Percentiles rank a stretch among this genome's conserved stretches.
phyloP scores from a whole-genome alignment of 1,284 basidiomycete species.

The Stereum hirsutum region DNA sequence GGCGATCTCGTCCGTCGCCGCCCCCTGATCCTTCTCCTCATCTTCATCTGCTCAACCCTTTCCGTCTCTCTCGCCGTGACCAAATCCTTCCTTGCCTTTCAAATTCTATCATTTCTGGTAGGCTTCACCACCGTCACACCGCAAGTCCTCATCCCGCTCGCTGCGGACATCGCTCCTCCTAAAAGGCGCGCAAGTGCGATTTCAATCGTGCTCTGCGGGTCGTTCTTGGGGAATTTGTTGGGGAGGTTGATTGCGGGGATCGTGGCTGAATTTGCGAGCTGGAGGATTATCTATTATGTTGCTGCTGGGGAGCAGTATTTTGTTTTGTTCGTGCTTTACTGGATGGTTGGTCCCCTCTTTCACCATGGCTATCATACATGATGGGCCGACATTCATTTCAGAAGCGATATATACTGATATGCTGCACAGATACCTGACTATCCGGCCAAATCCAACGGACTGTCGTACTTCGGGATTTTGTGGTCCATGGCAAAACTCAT shows the following conservation, averaged over 20 bases:
- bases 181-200: conserved; percentile 37
- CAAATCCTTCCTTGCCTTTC: conserved; percentile 29
- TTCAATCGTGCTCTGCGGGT: conserved; percentile 38
- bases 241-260: conserved; percentile 40
- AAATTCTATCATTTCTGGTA: conserved; percentile 36
- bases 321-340: conserved; percentile 27
- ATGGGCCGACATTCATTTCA: too few relatives aligned
- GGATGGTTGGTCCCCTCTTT: conserved; percentile 28
- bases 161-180: conserved; percentile 43
- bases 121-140: conserved; percentile 33
- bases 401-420: too few relatives aligned
- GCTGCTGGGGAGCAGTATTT: conserved; percentile 29
- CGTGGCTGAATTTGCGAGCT: conserved; percentile 34
- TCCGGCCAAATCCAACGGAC: conserved; percentile 30
- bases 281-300: conserved; percentile 39
- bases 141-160: conserved; percentile 39
- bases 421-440: too few relatives aligned
- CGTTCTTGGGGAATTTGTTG: conserved; percentile 39
- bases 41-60: conserved; percentile 27
- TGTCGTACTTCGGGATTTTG: conserved; percentile 35
- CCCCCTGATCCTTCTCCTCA: conserved; percentile 33
- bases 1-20: conserved; percentile 46
- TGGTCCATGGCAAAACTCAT: conserved; percentile 35
- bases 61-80: conserved; percentile 39
- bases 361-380: too few relatives aligned